Conservation (phyloP, 2,329 filamentous ascomycete species). For the Colletotrichum cuscutae region DNA sequence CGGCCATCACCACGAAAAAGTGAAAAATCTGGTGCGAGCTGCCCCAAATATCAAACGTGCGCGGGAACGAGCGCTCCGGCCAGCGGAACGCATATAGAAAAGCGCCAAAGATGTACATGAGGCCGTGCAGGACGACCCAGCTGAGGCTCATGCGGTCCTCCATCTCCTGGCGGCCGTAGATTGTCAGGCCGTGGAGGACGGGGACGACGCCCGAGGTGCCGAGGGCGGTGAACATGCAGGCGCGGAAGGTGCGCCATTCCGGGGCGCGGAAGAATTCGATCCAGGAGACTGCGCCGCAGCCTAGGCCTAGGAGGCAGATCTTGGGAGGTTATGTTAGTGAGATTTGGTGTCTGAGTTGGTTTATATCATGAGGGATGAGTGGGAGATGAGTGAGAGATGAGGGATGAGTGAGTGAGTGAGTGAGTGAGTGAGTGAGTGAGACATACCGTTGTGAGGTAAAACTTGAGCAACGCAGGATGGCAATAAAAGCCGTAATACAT, state of each 20-base stretch:
- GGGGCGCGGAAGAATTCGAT: constrained; percentile 87
- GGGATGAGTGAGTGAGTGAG: constrained; percentile 40
- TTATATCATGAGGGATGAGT: constrained; percentile 11
- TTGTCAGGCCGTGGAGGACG: constrained; percentile 77
- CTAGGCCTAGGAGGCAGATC: constrained; percentile 83
- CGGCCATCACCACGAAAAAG: constrained; percentile 85
- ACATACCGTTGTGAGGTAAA: constrained; percentile 81
- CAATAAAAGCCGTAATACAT: constrained; percentile 89
- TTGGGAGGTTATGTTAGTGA: constrained; percentile 47
- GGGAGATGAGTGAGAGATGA: constrained; percentile 39
- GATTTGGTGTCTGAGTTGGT: too few relatives aligned
- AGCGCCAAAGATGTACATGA: constrained; percentile 87
- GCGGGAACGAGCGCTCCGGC: constrained; percentile 83
- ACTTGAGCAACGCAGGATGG: constrained; percentile 69
- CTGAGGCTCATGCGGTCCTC: constrained; percentile 80
- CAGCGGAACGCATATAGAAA: constrained; percentile 86
- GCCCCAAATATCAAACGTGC: constrained; percentile 88
- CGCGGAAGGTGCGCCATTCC: constrained; percentile 84
- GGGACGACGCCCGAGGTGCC: constrained; percentile 87
- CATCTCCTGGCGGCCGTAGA: constrained; percentile 75
- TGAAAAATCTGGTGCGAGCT: constrained; percentile 98
- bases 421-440: constrained; percentile 34
- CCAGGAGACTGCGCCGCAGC: constrained; percentile 81
- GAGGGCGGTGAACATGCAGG: constrained; percentile 89
- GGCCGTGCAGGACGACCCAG: constrained; percentile 84